Evolutionary conservation across 441 rosid species (phyloP).

Genomic region (Manihot esculenta): DNA sequence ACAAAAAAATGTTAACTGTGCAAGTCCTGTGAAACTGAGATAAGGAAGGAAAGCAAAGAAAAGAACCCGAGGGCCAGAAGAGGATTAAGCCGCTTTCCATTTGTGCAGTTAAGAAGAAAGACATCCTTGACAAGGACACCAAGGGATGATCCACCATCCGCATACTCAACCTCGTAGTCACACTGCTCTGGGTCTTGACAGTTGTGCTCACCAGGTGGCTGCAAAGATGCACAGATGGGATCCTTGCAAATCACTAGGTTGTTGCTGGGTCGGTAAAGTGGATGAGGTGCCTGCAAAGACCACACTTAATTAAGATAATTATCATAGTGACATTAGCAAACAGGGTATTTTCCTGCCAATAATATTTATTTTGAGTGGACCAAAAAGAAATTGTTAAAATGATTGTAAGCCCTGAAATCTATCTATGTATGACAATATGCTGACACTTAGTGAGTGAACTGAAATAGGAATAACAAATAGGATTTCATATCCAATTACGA

Average conservation of each 20-base stretch:
- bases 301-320: no score
- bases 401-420: not conserved
- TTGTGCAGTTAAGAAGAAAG: conserved; percentile 62
- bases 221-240: conserved; percentile 74
- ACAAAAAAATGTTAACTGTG: no score
- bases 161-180: conserved; percentile 81
- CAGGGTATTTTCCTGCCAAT: no score
- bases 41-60: conserved; percentile 16
- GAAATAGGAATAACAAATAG: not conserved
- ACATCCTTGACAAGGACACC: conserved; percentile 80
- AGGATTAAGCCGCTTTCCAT: conserved; percentile 56
- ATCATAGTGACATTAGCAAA: no score
- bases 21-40: not conserved
- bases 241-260: conserved; percentile 67
- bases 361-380: no score
- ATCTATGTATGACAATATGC: not conserved
- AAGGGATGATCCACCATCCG: conserved; percentile 85
- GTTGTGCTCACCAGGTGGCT: conserved; percentile 42
- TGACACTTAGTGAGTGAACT: not conserved
- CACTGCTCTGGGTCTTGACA: conserved; percentile 60
- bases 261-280: conserved; percentile 63
- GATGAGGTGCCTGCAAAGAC: conserved; percentile 77
- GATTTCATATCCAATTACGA: not conserved
- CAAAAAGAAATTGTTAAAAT: not conserved
- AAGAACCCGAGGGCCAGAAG: conserved; percentile 77